Percentiles rank a stretch among this genome's conserved stretches.
Evolutionary conservation across 306 rosid species (phyloP).

Genomic region (Cucumis melo): DNA sequence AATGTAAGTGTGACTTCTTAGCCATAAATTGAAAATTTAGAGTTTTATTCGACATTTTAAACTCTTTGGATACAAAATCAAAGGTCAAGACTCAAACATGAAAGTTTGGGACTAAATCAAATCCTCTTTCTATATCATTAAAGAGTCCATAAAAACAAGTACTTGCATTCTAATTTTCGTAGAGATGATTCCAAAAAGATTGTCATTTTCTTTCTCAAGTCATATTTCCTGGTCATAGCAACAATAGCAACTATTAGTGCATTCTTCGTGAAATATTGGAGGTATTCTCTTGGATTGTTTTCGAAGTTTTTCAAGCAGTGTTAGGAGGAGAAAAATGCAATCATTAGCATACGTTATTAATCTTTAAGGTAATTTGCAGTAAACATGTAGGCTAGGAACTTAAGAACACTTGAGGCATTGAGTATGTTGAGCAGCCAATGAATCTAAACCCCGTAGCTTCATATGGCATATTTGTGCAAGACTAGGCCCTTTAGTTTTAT

Average conservation of each 20-base stretch:
- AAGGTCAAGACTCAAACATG: not conserved
- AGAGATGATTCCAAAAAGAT: not conserved
- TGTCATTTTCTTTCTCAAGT: not conserved
- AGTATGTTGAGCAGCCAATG: not conserved
- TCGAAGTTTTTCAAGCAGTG: not conserved
- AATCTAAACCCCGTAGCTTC: not conserved
- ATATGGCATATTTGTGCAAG: not conserved
- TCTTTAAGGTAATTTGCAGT: not conserved
- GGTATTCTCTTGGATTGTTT: too few relatives aligned
- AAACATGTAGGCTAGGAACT: not conserved
- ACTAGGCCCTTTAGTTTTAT: not conserved
- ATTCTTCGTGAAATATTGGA: not conserved
- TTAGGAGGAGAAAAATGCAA: not conserved
- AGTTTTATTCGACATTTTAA: not conserved
- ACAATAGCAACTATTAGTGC: not conserved
- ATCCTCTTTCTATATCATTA: not conserved
- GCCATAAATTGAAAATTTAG: too few relatives aligned
- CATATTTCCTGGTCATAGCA: not conserved
- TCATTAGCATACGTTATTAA: not conserved
- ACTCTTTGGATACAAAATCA: too few relatives aligned
- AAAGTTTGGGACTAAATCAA: not conserved
- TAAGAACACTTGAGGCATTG: not conserved
- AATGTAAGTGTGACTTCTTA: not conserved
- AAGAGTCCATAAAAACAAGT: not conserved
- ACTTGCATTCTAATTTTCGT: not conserved